Evolutionary conservation across 2,329 filamentous ascomycete genomes (phyloP).

Genomic region (Onygenales sp.): DNA sequence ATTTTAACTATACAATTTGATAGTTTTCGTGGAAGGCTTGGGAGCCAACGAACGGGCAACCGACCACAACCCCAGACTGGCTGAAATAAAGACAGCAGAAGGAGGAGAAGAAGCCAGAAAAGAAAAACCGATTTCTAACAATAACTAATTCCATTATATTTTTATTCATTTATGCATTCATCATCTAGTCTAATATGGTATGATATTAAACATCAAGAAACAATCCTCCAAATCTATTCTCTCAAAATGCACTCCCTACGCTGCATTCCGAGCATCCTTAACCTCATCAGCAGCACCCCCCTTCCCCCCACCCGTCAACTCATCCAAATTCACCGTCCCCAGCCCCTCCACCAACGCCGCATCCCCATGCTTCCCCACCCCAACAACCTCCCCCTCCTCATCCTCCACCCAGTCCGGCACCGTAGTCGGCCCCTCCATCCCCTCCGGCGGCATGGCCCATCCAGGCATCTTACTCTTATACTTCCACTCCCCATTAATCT

Average conservation of each 20-base stretch:
- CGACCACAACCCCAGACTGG: too few relatives aligned
- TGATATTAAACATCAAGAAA: background rate
- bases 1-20: too few relatives aligned
- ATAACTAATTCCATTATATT: too few relatives aligned
- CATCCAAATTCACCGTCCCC: conserved; percentile 9
- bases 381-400: conserved; percentile 31
- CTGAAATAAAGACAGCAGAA: too few relatives aligned
- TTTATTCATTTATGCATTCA: too few relatives aligned
- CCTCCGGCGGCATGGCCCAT: conserved; percentile 77
- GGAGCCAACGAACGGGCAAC: too few relatives aligned
- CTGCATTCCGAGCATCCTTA: background rate
- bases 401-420: conserved; percentile 42
- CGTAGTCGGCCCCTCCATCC: conserved; percentile 60
- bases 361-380: conserved; percentile 17
- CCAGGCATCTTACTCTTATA: conserved; percentile 75
- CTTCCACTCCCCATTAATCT: conserved; percentile 71
- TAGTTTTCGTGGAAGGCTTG: too few relatives aligned
- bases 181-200: too few relatives aligned
- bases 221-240: background rate
- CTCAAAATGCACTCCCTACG: background rate
- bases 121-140: too few relatives aligned
- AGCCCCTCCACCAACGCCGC: conserved; percentile 13
- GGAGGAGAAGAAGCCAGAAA: too few relatives aligned
- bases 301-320: conserved; percentile 3
- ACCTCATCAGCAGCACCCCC: background rate